Conservation (phyloP, 306 rosid genomes). For the Gastrolobium villosum region DNA sequence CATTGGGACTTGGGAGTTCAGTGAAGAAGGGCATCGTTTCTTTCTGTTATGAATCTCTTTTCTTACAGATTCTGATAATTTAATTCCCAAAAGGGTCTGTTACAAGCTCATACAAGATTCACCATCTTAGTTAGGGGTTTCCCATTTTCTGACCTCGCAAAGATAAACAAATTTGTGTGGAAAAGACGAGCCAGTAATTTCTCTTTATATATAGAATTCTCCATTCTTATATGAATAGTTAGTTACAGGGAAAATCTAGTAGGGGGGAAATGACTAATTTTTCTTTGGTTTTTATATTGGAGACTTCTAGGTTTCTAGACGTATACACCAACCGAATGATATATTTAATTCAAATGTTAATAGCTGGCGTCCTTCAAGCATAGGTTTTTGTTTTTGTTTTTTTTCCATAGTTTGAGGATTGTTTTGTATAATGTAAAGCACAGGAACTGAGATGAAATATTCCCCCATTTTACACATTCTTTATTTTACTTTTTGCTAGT, state of each 20-base stretch:
- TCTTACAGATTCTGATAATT: slow-evolving; percentile 19
- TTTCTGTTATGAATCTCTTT: slow-evolving; percentile 34
- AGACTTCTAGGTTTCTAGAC: neutral
- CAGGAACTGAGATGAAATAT: neutral
- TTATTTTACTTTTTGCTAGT: slow-evolving; percentile 3
- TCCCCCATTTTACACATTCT: neutral
- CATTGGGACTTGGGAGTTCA: slow-evolving; percentile 16
- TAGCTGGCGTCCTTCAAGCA: neutral
- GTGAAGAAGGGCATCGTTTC: slow-evolving; percentile 18
- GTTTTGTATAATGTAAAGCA: neutral
- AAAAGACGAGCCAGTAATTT: neutral
- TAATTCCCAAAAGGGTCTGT: slow-evolving; percentile 18
- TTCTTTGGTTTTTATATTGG: slow-evolving; percentile 5
- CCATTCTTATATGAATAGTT: slow-evolving; percentile 28
- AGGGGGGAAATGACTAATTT: neutral
- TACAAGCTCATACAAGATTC: slow-evolving; percentile 31
- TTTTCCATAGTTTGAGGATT: neutral
- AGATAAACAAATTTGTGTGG: slow-evolving; percentile 1
- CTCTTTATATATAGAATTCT: slow-evolving; percentile 4
- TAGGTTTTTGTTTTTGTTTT: neutral
- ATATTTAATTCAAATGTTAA: neutral
- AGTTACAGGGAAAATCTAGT: slow-evolving; percentile 7
- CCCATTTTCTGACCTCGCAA: neutral
- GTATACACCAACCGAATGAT: neutral
- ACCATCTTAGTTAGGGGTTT: neutral